Evolutionary conservation across 257 asterid species (phyloP).

Genomic region (Rauvolfia tetraphylla): DNA sequence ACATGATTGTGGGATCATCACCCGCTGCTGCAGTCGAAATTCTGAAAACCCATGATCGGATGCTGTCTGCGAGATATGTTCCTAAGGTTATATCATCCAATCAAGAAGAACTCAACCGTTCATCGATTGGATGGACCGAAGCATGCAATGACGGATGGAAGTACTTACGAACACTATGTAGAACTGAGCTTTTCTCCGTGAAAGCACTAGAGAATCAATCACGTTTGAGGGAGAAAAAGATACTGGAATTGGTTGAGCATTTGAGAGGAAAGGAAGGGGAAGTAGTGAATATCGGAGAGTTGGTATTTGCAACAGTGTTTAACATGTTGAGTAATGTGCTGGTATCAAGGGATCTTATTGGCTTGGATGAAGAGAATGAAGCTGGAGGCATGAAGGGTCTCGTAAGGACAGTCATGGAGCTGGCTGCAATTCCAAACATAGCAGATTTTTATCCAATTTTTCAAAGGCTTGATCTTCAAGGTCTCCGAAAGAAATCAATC

Average conservation of each 20-base stretch:
- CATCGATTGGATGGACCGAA: conserved; percentile 32
- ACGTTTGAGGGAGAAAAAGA: conserved; percentile 27
- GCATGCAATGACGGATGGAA: conserved; percentile 27
- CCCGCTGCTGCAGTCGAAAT: conserved; percentile 37
- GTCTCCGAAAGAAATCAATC: conserved; percentile 24
- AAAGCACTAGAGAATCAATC: conserved; percentile 31
- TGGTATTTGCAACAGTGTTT: conserved; percentile 32
- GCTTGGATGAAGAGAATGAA: conserved; percentile 22
- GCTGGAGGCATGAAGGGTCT: conserved; percentile 23
- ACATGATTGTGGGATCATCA: conserved; percentile 43
- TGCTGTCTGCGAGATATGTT: conserved; percentile 26
- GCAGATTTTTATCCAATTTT: conserved; percentile 42
- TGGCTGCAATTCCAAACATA: conserved; percentile 23
- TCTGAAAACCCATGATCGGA: conserved; percentile 33
- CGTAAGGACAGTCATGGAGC: conserved; percentile 21
- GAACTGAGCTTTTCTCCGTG: conserved; percentile 35
- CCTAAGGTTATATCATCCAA: conserved; percentile 22
- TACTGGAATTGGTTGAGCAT: conserved; percentile 29
- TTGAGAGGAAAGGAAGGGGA: conserved; percentile 31
- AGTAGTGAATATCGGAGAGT: conserved; percentile 20
- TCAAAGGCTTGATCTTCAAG: conserved; percentile 39
- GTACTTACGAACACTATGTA: conserved; percentile 23
- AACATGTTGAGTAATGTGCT: conserved; percentile 34
- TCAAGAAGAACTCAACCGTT: conserved; percentile 21
- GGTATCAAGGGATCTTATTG: conserved; percentile 29